Base-by-base conservation (phyloP, 225 moss, liverwort and hornwort genomes). In the Marchantia polymorpha region DNA sequence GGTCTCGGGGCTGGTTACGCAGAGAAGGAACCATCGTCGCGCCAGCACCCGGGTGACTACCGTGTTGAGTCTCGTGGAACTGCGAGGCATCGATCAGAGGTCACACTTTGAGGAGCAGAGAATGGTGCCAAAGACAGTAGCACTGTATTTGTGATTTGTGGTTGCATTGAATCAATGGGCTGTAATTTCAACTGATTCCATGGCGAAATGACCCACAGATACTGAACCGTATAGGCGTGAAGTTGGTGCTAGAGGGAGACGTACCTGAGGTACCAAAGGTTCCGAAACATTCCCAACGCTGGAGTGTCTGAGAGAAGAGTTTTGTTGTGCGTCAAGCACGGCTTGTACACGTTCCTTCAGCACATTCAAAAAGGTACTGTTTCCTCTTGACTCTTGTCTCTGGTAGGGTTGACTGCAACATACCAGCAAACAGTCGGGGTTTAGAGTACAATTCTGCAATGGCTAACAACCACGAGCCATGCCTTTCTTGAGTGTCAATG, bases 331-430 rank as follows among this genome's bases (percentile, higher is more conserved):
- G 82, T 86, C 84, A 71, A 86, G 50, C 66, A 86, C 84, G 14
- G 76, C 77, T 73, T 81, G 89, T 72, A 81, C 86, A 12, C 86
- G 86, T 50, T 84, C 84, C 84, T 79, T 89, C 66, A 89, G 78
- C 30, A 83, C 78, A 31, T 81, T 83, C 27, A 85, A 75, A 48
- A 88, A 85, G 70, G 69, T 77, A 48, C 65, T 82, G 67, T 73
- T 80, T 11, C 70, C 74, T n/a, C 48, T 75, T 15, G 25, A 61
- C 64, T 80, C 74, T 71, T 74, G 83, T 59, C 51, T 76, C 54
- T 79, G 73, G 70, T 47, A 47, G 16, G 58, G 84, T 49, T 71
- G 63, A 52, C 87, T 87, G 82, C 82, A 80, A 74, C 53, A 31
- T 7, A 2, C 10, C 15, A 68, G 55, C 23, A 8, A 77, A 19